These are phyloP conservation scores for Exsudoporus frostii DNA, from an alignment of 768 basidiomycete species.

Conservation along the genomic window DNA sequence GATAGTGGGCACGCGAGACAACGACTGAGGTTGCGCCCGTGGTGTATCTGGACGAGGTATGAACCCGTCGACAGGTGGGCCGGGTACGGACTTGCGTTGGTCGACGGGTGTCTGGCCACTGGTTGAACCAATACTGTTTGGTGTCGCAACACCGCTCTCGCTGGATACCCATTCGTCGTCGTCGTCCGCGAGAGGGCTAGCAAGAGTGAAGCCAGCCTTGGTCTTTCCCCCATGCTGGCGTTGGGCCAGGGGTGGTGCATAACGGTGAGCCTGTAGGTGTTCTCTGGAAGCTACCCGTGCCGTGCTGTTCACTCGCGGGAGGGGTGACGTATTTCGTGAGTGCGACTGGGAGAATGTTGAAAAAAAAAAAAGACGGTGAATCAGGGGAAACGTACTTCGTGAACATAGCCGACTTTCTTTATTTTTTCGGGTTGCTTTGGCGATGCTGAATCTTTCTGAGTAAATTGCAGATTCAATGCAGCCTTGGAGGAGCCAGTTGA, in stretches of 20 bases:
- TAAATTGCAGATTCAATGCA: slow-evolving; percentile 60
- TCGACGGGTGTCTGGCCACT: slow-evolving; percentile 35
- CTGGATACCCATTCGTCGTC: slow-evolving; percentile 80
- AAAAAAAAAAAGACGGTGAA: slow-evolving; percentile 7
- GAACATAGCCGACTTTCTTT: slow-evolving; percentile 43
- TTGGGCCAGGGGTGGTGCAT: slow-evolving; percentile 25
- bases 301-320: slow-evolving; percentile 27
- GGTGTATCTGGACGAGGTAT: slow-evolving; percentile 29
- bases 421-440: slow-evolving; percentile 48
- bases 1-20: slow-evolving; percentile 33
- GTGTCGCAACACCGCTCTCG: slow-evolving; percentile 72
- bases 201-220: slow-evolving; percentile 58
- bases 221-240: slow-evolving; percentile 34
- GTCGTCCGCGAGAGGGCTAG: slow-evolving; percentile 45
- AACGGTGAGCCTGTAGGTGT: slow-evolving; percentile 35
- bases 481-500: slow-evolving; percentile 55
- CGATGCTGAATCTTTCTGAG: slow-evolving; percentile 54
- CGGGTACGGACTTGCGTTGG: slow-evolving; percentile 15
- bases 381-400: slow-evolving; percentile 42
- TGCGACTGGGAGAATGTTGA: slow-evolving; percentile 10
- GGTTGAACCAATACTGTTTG: slow-evolving; percentile 48
- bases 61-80: slow-evolving; percentile 15
- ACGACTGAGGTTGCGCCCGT: slow-evolving; percentile 30
- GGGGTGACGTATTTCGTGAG: slow-evolving; percentile 26
- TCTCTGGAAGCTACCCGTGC: slow-evolving; percentile 29